Conservation (phyloP, 2,329 filamentous ascomycete species). For the Pseudogymnoascus verrucosus region DNA sequence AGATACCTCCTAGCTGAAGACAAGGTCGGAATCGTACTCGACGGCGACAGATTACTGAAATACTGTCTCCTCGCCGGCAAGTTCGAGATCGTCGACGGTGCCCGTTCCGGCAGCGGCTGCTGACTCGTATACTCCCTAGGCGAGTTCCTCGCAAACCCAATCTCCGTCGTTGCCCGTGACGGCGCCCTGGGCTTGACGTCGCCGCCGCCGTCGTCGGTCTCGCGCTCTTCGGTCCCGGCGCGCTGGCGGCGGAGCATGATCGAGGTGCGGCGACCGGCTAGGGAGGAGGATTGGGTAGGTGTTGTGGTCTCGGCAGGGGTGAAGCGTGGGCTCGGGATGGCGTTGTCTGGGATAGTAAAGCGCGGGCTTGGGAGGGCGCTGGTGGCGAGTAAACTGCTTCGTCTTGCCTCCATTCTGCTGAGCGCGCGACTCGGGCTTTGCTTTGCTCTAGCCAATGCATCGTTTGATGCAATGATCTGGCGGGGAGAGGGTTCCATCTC, state of each 20-base stretch:
- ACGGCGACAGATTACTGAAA: slow-evolving; percentile 37
- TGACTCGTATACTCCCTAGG: slow-evolving; percentile 36
- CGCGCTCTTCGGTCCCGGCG: slow-evolving; percentile 25
- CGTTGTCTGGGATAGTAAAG: slow-evolving; percentile 23
- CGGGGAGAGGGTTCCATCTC: not conserved
- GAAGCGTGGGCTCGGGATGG: slow-evolving; percentile 26
- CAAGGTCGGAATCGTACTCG: slow-evolving; percentile 32
- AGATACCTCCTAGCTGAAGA: slow-evolving; percentile 39
- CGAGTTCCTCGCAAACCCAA: slow-evolving; percentile 31
- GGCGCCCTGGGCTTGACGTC: slow-evolving; percentile 46
- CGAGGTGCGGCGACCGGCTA: slow-evolving; percentile 48
- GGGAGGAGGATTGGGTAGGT: slow-evolving; percentile 39
- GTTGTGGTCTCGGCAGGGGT: slow-evolving; percentile 25
- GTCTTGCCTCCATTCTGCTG: slow-evolving; percentile 26
- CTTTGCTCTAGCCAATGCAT: slow-evolving; percentile 1
- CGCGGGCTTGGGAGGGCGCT: slow-evolving; percentile 25
- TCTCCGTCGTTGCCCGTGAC: slow-evolving; percentile 52
- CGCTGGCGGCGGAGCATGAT: slow-evolving; percentile 36
- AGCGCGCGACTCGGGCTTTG: slow-evolving; percentile 19
- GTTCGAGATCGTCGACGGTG: slow-evolving; percentile 33
- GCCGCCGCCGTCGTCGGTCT: slow-evolving; percentile 43
- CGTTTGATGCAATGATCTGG: not conserved
- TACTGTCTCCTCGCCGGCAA: slow-evolving; percentile 47
- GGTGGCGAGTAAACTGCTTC: slow-evolving; percentile 27
- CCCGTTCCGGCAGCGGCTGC: slow-evolving; percentile 30